Evolutionary conservation across 805 yeast species (phyloP).

Genomic region (Nakazawaea molendinolei): DNA sequence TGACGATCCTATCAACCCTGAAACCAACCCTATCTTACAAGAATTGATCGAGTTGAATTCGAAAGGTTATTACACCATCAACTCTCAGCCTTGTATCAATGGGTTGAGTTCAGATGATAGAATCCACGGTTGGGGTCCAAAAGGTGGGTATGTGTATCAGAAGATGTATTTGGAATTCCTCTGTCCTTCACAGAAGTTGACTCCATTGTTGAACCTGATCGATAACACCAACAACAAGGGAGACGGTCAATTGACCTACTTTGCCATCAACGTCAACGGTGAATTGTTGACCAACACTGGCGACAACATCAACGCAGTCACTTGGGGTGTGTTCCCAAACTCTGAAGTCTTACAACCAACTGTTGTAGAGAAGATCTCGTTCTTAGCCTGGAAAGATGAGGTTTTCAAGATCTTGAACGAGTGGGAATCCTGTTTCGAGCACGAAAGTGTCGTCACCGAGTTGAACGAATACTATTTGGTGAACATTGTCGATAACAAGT

Average conservation of each 20-base stretch:
- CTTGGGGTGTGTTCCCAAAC: constrained; percentile 98
- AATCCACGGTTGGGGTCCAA: constrained; percentile 92
- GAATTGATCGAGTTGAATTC: constrained; percentile 59
- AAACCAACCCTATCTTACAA: constrained; percentile 55
- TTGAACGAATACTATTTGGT: constrained; percentile 64
- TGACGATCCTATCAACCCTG: constrained; percentile 80
- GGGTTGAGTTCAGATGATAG: constrained; percentile 68
- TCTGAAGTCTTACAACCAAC: constrained; percentile 94
- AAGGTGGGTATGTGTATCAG: constrained; percentile 87
- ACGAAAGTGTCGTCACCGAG: constrained; percentile 33
- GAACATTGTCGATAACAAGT: constrained; percentile 89
- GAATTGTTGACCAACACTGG: constrained; percentile 61
- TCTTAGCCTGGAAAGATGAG: constrained; percentile 96
- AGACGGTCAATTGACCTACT: constrained; percentile 57
- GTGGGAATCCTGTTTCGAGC: constrained; percentile 58
- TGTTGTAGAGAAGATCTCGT: constrained; percentile 85
- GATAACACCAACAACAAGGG: constrained; percentile 33
- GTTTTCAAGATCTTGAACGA: constrained; percentile 76
- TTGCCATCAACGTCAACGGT: constrained; percentile 57
- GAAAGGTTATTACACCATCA: constrained; percentile 71
- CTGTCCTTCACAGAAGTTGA: constrained; percentile 47
- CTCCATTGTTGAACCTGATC: constrained; percentile 35
- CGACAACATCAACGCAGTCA: constrained; percentile 86
- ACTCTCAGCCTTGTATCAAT: constrained; percentile 91
- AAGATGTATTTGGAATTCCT: constrained; percentile 88